These are phyloP conservation scores for Suillus fuscotomentosus DNA, from an alignment of 768 basidiomycete species.

Conservation along the genomic window DNA sequence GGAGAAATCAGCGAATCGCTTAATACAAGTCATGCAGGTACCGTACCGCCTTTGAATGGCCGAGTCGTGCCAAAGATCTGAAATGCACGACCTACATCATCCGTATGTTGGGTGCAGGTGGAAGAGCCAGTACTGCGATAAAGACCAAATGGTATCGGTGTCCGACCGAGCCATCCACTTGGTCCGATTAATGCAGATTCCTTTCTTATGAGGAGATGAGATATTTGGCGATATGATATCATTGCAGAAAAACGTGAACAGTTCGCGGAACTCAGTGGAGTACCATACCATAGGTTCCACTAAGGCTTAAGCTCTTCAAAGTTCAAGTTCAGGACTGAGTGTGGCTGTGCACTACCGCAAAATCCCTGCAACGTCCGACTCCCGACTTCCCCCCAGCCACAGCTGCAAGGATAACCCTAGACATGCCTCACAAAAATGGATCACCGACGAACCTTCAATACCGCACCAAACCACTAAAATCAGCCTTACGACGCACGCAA, in stretches of 20 bases:
- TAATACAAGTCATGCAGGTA: not conserved
- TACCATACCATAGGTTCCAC: not conserved
- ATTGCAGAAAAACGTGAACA: not conserved
- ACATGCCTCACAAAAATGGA: conserved; percentile 15
- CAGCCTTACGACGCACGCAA: conserved; percentile 10
- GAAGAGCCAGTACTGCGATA: not conserved
- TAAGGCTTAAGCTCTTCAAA: not conserved
- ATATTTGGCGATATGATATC: not conserved
- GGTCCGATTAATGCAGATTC: not conserved
- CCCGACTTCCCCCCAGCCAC: not conserved
- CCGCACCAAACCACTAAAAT: conserved; percentile 8
- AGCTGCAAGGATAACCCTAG: not conserved
- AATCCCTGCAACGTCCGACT: not conserved
- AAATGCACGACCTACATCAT: not conserved
- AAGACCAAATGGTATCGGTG: too few relatives aligned
- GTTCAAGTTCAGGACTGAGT: not conserved
- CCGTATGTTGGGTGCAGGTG: not conserved
- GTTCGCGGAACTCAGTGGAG: not conserved
- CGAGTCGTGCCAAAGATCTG: not conserved
- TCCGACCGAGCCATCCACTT: not conserved
- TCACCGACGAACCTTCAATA: conserved; percentile 5
- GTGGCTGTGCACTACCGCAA: not conserved
- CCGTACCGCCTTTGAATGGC: not conserved
- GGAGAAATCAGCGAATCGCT: not conserved
- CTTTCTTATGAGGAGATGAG: not conserved